Base-by-base conservation (phyloP, 2,329 filamentous ascomycete species). In the Stagonosporopsis vannaccii region DNA sequence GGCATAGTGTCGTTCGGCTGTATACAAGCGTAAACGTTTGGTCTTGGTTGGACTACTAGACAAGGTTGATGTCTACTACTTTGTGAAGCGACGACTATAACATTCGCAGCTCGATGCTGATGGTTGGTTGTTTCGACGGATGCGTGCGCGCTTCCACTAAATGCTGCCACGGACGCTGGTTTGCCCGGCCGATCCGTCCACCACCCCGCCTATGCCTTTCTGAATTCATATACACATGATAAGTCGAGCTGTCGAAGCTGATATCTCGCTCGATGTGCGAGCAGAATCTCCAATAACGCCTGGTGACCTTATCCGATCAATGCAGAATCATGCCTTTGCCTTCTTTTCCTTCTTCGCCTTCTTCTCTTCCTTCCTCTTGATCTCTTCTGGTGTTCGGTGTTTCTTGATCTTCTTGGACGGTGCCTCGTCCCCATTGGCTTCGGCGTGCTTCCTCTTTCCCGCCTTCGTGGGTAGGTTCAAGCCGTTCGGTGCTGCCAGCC, bases 391-490 rank as follows among this genome's bases (percentile, higher is more conserved):
- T 13, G 72, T 70, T 47, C 67, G 70, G 30, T 72, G 68, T 65
- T 77, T 78, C 63, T 76, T 77, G 44, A 69, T 68, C 62, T 77
- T 78, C 68, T 77, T 78, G 37, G 69, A 69, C 1, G 71, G 61
- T 43, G 69, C 71, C 42, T 72, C 69, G 3, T 60, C 64, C 20
- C 63, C 70, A 30, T 75, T 70, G 26, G 65, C 65, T 42, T 72
- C 69, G 28, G 67, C 66, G 51, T 72, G 71, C 54, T 75, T 77
- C 37, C 79, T 70, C 68, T 81, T 82, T 4, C 37, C 13, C 11
- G 67, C 61, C 45, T 62, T 69, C 8, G 66, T 66, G 7, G 62
- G 59, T 13, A 63, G 20, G 23, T 64, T 67, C 36, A 69, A 35
- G 11, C 62, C 67, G 12, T 70, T 64, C 6, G 66, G 66, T 17